These are phyloP conservation scores for Lachnellula occidentalis DNA, from an alignment of 2,329 filamentous ascomycete genomes.

Conservation along the genomic window DNA sequence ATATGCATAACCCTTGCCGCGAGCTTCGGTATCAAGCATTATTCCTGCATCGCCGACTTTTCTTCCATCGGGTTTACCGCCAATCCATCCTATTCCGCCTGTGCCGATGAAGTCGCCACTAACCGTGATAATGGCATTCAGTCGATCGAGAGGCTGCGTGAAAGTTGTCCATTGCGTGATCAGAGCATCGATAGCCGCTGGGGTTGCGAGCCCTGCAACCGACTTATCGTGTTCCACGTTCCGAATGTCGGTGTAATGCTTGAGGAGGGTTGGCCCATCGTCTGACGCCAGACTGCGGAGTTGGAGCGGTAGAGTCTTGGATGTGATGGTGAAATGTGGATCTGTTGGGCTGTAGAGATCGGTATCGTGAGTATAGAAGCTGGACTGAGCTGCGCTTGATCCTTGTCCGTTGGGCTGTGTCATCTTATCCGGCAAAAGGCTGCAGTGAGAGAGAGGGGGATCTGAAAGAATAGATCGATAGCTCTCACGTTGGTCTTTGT, in stretches of 20 bases:
- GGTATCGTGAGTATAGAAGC: slow-evolving; percentile 1
- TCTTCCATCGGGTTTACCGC: neutral
- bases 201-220: neutral
- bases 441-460: no score
- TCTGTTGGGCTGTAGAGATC: neutral
- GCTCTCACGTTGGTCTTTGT: no score
- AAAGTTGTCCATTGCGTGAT: slow-evolving; percentile 8
- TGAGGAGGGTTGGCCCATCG: neutral
- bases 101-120: neutral
- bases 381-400: neutral
- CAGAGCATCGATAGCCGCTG: neutral
- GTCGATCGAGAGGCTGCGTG: neutral
- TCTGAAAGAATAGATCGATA: no score
- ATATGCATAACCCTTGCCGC: slow-evolving; percentile 10
- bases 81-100: slow-evolving; percentile 10
- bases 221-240: slow-evolving; percentile 2
- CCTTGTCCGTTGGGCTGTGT: no score
- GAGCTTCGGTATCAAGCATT: slow-evolving; percentile 3
- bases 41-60: slow-evolving; percentile 7
- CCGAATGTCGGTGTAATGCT: neutral
- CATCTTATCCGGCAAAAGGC: no score
- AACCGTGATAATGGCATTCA: slow-evolving; percentile 1
- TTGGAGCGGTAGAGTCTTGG: neutral
- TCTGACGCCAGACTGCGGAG: neutral
- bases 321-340: neutral